phyloP scores from a whole-genome alignment of 2,329 filamentous ascomycete genomes.

The Xylaria arbuscula region DNA sequence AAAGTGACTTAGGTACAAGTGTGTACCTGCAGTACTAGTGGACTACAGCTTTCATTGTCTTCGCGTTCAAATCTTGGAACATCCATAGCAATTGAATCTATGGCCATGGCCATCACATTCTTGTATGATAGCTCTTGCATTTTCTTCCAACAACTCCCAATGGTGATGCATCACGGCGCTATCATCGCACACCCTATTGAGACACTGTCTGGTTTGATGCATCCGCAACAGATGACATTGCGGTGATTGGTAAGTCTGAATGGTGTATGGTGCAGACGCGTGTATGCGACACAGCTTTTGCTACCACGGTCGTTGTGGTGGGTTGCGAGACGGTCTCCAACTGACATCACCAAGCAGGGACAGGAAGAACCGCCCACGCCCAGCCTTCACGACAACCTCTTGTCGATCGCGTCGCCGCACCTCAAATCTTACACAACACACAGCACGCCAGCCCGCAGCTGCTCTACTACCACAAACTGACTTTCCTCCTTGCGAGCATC shows the following conservation, averaged over 20 bases:
- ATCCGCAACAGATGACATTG: constrained; percentile 1
- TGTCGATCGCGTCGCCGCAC: neutral
- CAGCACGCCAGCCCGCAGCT: neutral
- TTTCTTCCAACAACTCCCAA: constrained; percentile 20
- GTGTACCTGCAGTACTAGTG: neutral
- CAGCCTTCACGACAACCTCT: constrained; percentile 16
- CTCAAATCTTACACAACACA: no score
- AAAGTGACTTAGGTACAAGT: neutral
- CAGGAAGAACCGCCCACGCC: constrained; percentile 20
- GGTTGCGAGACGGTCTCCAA: constrained; percentile 32
- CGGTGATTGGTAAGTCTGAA: constrained; percentile 28
- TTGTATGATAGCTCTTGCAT: constrained; percentile 13
- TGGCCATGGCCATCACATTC: constrained; percentile 21
- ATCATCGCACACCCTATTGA: constrained; percentile 11
- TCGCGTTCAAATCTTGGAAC: constrained; percentile 33
- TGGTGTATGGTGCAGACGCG: constrained; percentile 22
- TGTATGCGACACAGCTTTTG: constrained; percentile 28
- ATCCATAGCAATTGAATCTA: constrained; percentile 5
- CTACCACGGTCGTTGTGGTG: constrained; percentile 11
- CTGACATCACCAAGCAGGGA: constrained; percentile 41
- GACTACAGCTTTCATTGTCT: constrained; percentile 29
- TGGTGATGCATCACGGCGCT: constrained; percentile 19
- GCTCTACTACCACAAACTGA: neutral
- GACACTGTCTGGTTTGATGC: constrained; percentile 4
- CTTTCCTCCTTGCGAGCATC: neutral